phyloP scores from a whole-genome alignment of 352 stramenopile genomes.

The Phytophthora pistaciae region DNA sequence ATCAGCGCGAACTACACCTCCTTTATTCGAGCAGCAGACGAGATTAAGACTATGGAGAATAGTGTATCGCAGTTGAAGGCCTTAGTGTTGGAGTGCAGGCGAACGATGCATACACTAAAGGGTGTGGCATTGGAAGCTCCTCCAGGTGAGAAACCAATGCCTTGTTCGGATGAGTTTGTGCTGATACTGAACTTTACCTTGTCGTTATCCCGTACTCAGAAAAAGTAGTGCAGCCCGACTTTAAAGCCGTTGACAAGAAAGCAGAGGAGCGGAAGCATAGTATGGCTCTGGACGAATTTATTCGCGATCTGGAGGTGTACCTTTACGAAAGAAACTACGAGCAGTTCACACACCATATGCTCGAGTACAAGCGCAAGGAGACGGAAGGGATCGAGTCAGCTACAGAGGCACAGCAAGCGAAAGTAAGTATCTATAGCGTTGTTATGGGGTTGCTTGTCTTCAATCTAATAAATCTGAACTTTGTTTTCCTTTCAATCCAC shows the following conservation, averaged over 20 bases:
- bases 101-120: constrained; percentile 70
- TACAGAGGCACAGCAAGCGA: constrained; percentile 52
- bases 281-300: constrained; percentile 64
- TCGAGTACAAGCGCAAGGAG: constrained; percentile 61
- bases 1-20: constrained; percentile 87
- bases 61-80: constrained; percentile 84
- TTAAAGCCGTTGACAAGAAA: constrained; percentile 59
- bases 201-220: constrained; percentile 28
- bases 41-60: constrained; percentile 90
- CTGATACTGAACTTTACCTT: constrained; percentile 4
- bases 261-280: constrained; percentile 57
- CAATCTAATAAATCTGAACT: neutral
- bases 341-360: constrained; percentile 58
- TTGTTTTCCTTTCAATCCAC: neutral
- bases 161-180: neutral
- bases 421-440: constrained; percentile 29
- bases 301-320: constrained; percentile 73
- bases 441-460: neutral
- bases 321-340: constrained; percentile 75
- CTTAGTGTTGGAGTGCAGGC: constrained; percentile 79
- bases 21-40: constrained; percentile 74
- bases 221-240: constrained; percentile 43
- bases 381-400: constrained; percentile 47
- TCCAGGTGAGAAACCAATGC: constrained; percentile 30
- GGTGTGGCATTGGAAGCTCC: constrained; percentile 56